A percentile compares a stretch with the other conserved stretches of the same genome.
These are phyloP conservation scores for Penicillium bialowiezense DNA, from an alignment of 495 filamentous ascomycete species.

Conservation along the genomic window DNA sequence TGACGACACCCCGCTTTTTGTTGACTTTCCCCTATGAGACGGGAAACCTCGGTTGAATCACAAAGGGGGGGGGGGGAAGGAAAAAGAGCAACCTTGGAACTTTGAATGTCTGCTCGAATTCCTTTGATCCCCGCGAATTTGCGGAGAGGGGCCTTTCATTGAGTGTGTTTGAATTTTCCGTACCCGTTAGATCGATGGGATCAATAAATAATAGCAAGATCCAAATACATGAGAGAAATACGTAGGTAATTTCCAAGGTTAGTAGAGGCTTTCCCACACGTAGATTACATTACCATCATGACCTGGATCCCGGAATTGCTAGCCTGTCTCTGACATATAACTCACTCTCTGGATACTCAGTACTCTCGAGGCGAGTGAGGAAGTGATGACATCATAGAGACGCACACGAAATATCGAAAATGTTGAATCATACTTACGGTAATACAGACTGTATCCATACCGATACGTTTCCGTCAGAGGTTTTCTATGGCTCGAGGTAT, in stretches of 20 bases:
- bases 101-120: neutral
- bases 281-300: neutral
- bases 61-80: neutral
- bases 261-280: too few species aligned
- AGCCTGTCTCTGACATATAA: too few species aligned
- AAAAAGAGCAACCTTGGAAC: constrained; percentile 13
- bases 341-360: too few species aligned
- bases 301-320: too few species aligned
- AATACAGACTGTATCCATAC: neutral
- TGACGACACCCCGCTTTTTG: constrained; percentile 21
- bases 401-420: constrained; percentile 4
- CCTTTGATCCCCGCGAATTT: constrained; percentile 8
- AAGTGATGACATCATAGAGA: constrained; percentile 28
- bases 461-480: neutral
- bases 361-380: neutral
- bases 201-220: neutral
- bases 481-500: neutral
- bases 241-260: too few species aligned
- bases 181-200: neutral
- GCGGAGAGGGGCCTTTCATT: constrained; percentile 15
- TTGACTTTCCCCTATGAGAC: constrained; percentile 7
- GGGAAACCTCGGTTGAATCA: neutral
- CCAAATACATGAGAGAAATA: neutral
- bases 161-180: neutral
- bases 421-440: neutral